Conservation (phyloP, 2,329 filamentous ascomycete species). For the Colletotrichum melonis region DNA sequence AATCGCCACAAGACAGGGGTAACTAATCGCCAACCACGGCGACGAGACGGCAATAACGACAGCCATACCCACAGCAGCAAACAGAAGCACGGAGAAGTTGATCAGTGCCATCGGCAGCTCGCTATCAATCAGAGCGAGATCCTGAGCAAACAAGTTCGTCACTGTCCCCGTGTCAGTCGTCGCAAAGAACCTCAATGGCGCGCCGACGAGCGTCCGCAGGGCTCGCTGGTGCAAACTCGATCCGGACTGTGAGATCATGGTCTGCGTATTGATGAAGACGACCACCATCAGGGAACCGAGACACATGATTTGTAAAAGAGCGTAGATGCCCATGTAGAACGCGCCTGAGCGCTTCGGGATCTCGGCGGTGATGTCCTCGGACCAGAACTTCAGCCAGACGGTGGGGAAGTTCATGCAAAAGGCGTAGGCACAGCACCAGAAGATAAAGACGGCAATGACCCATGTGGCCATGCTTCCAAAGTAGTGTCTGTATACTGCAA, state of each 20-base stretch:
- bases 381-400: conserved; percentile 56
- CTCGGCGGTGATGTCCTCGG: conserved; percentile 42
- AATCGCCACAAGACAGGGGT: conserved; percentile 58
- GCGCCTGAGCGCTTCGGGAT: conserved; percentile 28
- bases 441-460: conserved; percentile 37
- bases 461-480: conserved; percentile 41
- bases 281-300: conserved; percentile 39
- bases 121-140: conserved; percentile 53
- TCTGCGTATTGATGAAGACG: conserved; percentile 36
- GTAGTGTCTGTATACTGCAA: conserved; percentile 49
- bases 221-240: conserved; percentile 46
- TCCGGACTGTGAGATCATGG: conserved; percentile 45
- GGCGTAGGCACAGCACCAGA: conserved; percentile 40
- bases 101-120: conserved; percentile 49
- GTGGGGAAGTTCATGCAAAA: conserved; percentile 44
- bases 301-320: conserved; percentile 37
- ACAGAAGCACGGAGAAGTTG: conserved; percentile 42
- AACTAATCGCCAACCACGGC: conserved; percentile 59
- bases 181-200: conserved; percentile 55
- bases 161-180: conserved; percentile 53
- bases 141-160: conserved; percentile 59
- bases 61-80: conserved; percentile 53
- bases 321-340: conserved; percentile 48
- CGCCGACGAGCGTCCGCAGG: conserved; percentile 48
- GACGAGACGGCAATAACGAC: conserved; percentile 56